phyloP scores from a whole-genome alignment of 805 yeast genomes.

The Saccharomyces cerevisiae region DNA sequence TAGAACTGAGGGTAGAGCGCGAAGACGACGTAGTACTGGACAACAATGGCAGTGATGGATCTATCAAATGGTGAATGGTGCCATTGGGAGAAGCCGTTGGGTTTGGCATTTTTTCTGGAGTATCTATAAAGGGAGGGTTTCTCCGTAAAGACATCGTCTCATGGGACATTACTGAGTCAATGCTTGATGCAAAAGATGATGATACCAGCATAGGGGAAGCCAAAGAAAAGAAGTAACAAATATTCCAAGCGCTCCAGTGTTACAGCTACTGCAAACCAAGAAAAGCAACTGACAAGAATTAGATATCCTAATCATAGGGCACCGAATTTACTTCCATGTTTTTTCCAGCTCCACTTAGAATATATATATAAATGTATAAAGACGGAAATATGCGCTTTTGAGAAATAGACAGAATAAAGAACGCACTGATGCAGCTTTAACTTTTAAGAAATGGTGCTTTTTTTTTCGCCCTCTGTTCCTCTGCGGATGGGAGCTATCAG shows the following conservation, averaged over 20 bases:
- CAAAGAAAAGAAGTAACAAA: background rate
- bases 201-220: background rate
- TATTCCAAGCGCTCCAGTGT: background rate
- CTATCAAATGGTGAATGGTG: background rate
- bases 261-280: background rate
- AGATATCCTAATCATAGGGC: background rate
- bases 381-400: background rate
- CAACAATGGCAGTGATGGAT: background rate
- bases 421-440: background rate
- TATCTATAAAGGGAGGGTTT: background rate
- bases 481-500: background rate
- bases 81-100: background rate
- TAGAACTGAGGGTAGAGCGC: background rate
- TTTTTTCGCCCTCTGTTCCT: background rate
- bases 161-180: background rate
- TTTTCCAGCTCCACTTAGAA: background rate
- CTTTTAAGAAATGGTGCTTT: background rate
- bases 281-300: background rate
- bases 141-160: background rate
- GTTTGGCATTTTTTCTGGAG: background rate
- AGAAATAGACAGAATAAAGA: background rate
- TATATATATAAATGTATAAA: background rate
- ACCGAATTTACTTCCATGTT: background rate
- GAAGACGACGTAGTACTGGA: background rate
- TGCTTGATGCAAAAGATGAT: background rate